Evolutionary conservation across 2,329 filamentous ascomycete species (phyloP).

Genomic region (Arthrobotrys conoides): DNA sequence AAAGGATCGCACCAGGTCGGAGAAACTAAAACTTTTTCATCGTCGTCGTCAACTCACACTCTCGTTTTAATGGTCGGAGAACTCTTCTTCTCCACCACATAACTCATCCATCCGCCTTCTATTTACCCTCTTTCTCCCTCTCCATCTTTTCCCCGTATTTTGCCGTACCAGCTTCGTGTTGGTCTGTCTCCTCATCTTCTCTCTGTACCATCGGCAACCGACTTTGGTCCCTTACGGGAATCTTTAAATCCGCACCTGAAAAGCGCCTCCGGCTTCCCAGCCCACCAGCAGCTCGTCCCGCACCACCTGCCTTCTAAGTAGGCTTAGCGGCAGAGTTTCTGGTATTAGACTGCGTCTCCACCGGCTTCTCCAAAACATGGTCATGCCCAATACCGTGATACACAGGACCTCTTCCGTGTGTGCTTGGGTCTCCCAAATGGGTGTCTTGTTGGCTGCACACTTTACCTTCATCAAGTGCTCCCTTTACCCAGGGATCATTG

Average conservation of each 20-base stretch:
- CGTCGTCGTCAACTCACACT: conserved; percentile 2
- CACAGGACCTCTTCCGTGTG: conserved; percentile 73
- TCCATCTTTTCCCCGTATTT: not conserved
- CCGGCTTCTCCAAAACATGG: conserved; percentile 85
- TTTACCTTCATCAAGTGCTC: conserved; percentile 71
- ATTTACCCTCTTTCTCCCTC: too few relatives aligned
- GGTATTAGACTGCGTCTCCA: conserved; percentile 93
- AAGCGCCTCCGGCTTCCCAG: conserved; percentile 2
- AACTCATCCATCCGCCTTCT: not conserved
- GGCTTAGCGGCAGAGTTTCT: conserved; percentile 82
- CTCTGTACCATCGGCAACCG: not conserved
- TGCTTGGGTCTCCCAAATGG: conserved; percentile 30
- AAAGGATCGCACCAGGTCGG: conserved; percentile 58
- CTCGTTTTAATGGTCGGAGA: conserved; percentile 14
- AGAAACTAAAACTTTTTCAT: conserved; percentile 5
- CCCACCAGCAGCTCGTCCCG: not conserved
- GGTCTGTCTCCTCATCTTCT: not conserved
- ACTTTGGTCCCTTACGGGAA: conserved; percentile 7
- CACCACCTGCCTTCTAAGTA: conserved; percentile 52
- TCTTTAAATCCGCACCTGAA: conserved; percentile 6
- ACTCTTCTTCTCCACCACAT: conserved; percentile 31
- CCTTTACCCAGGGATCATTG: conserved; percentile 89
- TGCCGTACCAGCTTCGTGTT: not conserved
- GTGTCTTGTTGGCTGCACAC: conserved; percentile 83
- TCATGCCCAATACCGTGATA: conserved; percentile 82